Evolutionary conservation across 495 filamentous ascomycete genomes (phyloP), one percentile per base, ranked within the genome.

Genomic region (Hyaloscypha hepaticicola): DNA sequence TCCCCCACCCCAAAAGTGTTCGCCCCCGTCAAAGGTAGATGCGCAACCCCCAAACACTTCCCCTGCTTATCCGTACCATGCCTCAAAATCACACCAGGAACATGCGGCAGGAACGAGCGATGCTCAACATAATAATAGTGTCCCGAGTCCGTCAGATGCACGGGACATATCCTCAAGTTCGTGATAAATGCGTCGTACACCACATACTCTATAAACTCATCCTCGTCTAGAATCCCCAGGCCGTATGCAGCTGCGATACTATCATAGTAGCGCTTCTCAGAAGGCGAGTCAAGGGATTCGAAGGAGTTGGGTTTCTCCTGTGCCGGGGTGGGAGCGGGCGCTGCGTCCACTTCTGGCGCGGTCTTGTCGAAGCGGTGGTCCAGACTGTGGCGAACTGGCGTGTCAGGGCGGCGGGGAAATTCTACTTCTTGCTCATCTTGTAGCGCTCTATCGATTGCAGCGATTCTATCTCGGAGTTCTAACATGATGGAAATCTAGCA

Each of bases 301-400:
- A 66, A 66, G 2, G 63, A 57, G 38, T 66, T 55, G 11, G 14
- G 3, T 28, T 60, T 66, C 31, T 66, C 63, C 48, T 66, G 56
- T 24, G 63, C 19, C 3, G 63, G 63, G 6, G 63, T 66, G 0
- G 63, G 63, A 27, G 56, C 29, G 58, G 63, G 63, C 22, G 45
- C 31, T 14, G 52, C 63, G 49, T 66, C 63, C 16, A 66, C 31
- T 50, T 66, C 56, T 33, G 63, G 63, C 11, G 21, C 63, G 9
- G 63, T 60, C 26, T 60, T 66, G 50, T 66, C 63, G 24, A 66
- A 66, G 29, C 57, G 63, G 57, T 66, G 63, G 33, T 66, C 63
- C 45, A 66, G 57, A 60, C 63, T 66, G 56, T 66, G 63, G 45
- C 63, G 63, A 12, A 55, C 49, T 14, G 63, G 63, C n/a, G 61